These are phyloP conservation scores for Cercospora nicotianae DNA, from an alignment of 2,329 filamentous ascomycete species.

Conservation along the genomic window DNA sequence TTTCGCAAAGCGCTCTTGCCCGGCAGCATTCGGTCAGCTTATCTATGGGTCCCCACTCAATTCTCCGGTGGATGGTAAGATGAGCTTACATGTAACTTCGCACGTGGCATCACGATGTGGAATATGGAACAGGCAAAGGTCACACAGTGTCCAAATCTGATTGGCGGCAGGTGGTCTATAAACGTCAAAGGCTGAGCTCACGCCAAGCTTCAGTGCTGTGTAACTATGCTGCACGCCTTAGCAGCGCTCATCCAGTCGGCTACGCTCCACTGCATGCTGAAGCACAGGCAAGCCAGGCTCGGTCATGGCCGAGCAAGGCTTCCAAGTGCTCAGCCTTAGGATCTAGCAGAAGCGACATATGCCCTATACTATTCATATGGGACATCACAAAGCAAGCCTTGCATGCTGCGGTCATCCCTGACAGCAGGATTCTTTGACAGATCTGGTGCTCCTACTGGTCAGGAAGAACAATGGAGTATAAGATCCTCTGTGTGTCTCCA, in stretches of 20 bases:
- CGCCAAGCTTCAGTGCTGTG: constrained; percentile 5
- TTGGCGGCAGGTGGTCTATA: constrained; percentile 8
- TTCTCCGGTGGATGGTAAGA: not conserved
- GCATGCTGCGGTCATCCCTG: not conserved
- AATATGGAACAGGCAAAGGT: not conserved
- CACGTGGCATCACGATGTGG: not conserved
- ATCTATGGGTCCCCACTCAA: not conserved
- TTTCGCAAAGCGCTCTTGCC: not conserved
- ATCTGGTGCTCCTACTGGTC: not conserved
- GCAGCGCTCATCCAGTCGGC: not conserved
- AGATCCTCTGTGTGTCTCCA: not conserved
- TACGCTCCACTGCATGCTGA: not conserved
- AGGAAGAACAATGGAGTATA: constrained; percentile 6
- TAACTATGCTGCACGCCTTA: constrained; percentile 3
- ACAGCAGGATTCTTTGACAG: not conserved
- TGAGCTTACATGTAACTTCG: not conserved
- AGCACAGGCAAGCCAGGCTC: not conserved
- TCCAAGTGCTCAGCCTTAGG: not conserved
- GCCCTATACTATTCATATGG: constrained; percentile 1
- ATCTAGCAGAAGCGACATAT: not conserved
- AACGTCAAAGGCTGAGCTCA: constrained; percentile 7
- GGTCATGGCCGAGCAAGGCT: constrained; percentile 1
- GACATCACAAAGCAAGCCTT: not conserved
- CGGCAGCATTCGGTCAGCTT: not conserved
- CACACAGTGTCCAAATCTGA: not conserved